Conservation (phyloP, 495 filamentous ascomycete genomes). For the Tuber brumale region DNA sequence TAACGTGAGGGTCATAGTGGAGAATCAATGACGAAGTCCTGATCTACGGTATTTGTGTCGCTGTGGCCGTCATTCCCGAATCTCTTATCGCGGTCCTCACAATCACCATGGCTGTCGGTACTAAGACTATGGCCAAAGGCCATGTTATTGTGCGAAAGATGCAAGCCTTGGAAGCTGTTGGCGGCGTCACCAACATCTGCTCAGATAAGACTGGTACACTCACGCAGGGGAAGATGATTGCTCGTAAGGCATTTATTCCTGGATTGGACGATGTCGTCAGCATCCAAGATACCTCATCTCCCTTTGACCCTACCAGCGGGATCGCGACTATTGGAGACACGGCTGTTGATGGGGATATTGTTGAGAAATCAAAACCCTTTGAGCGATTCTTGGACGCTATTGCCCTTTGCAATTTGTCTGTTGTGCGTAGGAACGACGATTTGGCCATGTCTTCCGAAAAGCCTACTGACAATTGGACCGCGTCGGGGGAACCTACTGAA, state of each 20-base stretch:
- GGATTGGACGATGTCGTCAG: slow-evolving; percentile 37
- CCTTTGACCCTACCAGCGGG: slow-evolving; percentile 40
- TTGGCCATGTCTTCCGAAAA: slow-evolving; percentile 39
- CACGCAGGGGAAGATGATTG: slow-evolving; percentile 57
- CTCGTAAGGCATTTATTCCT: slow-evolving; percentile 47
- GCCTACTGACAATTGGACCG: slow-evolving; percentile 45
- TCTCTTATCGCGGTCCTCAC: slow-evolving; percentile 70
- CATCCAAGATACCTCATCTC: slow-evolving; percentile 37
- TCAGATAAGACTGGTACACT: slow-evolving; percentile 62
- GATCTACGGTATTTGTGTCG: slow-evolving; percentile 60
- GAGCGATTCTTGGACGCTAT: slow-evolving; percentile 41
- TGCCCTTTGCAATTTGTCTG: slow-evolving; percentile 41
- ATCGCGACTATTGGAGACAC: slow-evolving; percentile 29
- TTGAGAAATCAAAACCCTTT: slow-evolving; percentile 18
- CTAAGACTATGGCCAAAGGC: slow-evolving; percentile 63
- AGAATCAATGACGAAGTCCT: slow-evolving; percentile 57
- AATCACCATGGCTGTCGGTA: slow-evolving; percentile 68
- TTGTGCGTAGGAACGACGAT: slow-evolving; percentile 36
- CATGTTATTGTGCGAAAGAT: slow-evolving; percentile 64
- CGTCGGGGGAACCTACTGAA: slow-evolving; percentile 54
- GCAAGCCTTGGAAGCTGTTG: slow-evolving; percentile 58
- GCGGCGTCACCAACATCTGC: slow-evolving; percentile 55
- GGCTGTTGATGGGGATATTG: slow-evolving; percentile 27
- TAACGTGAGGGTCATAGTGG: slow-evolving; percentile 42
- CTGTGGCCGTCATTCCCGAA: slow-evolving; percentile 69